A percentile compares a stretch with the other conserved stretches of the same genome.
Evolutionary conservation across 2,329 filamentous ascomycete species (phyloP).

Genomic region (Aspergillus puulaauensis): DNA sequence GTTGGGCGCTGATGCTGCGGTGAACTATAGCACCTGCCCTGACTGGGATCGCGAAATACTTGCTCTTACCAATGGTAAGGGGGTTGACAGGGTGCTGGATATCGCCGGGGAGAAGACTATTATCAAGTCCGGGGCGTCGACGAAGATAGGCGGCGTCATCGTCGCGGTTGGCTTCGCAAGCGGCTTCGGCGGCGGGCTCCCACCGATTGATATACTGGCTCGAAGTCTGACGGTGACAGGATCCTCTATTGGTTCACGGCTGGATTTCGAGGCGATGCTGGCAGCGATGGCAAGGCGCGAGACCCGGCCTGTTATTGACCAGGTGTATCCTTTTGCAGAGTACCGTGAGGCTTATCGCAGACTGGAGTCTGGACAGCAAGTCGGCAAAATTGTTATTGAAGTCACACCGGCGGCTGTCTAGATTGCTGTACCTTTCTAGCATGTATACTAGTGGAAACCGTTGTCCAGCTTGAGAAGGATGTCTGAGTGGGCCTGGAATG

Average conservation of each 20-base stretch:
- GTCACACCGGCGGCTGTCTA: not conserved
- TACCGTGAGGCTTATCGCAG: slow-evolving; percentile 51
- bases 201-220: slow-evolving; percentile 25
- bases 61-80: slow-evolving; percentile 44
- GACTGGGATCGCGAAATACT: slow-evolving; percentile 41
- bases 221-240: slow-evolving; percentile 51
- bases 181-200: slow-evolving; percentile 15
- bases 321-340: slow-evolving; percentile 50
- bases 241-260: slow-evolving; percentile 50
- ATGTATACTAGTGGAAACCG: no score
- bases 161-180: slow-evolving; percentile 45
- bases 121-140: slow-evolving; percentile 52
- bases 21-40: slow-evolving; percentile 10
- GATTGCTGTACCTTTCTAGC: no score
- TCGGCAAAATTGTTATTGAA: slow-evolving; percentile 50
- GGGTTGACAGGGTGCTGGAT: slow-evolving; percentile 60
- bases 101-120: slow-evolving; percentile 49
- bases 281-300: slow-evolving; percentile 50
- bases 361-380: slow-evolving; percentile 48
- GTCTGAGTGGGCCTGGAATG: no score
- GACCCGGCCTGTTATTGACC: slow-evolving; percentile 33
- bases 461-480: no score
- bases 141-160: slow-evolving; percentile 40
- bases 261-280: slow-evolving; percentile 56
- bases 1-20: slow-evolving; percentile 8